Percentiles rank a stretch among this genome's conserved stretches.
Evolutionary conservation across 257 asterid genomes (phyloP).

Genomic region (Solanum chaucha): DNA sequence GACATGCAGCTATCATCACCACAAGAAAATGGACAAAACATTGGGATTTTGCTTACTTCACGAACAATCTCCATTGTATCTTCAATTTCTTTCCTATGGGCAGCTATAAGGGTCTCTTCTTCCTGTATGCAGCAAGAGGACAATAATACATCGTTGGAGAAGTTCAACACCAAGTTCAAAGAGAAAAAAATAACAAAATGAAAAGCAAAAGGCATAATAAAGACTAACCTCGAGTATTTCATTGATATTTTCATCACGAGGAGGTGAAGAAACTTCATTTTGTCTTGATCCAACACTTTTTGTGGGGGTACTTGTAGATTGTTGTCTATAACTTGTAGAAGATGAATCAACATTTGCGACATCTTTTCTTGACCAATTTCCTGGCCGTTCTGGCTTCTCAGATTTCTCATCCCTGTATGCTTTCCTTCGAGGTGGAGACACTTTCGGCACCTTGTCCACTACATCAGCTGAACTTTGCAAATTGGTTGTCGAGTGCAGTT

Average conservation of each 20-base stretch:
- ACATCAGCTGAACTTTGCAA: conserved; percentile 9
- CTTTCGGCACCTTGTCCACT: conserved; percentile 70
- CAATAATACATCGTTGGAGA: background rate
- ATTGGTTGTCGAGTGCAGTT: background rate
- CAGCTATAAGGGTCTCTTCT: conserved; percentile 91
- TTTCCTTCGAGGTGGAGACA: conserved; percentile 77
- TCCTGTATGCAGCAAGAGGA: conserved; percentile 39
- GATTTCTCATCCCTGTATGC: conserved; percentile 52
- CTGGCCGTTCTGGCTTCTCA: conserved; percentile 60
- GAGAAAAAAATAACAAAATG: background rate
- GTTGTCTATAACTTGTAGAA: conserved; percentile 40
- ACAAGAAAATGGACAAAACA: background rate
- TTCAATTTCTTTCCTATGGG: conserved; percentile 92
- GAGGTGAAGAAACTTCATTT: conserved; percentile 23
- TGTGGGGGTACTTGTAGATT: conserved; percentile 24
- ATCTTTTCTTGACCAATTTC: conserved; percentile 43
- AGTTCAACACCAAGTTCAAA: background rate
- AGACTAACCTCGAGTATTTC: conserved; percentile 84
- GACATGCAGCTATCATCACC: background rate
- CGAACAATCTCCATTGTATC: conserved; percentile 99
- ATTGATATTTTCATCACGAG: conserved; percentile 53
- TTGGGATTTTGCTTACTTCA: conserved; percentile 43
- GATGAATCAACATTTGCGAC: conserved; percentile 25
- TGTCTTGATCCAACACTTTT: conserved; percentile 30
- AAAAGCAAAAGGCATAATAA: background rate